phyloP scores from a whole-genome alignment of 164 flowering plant species.

The Protea cynaroides region DNA sequence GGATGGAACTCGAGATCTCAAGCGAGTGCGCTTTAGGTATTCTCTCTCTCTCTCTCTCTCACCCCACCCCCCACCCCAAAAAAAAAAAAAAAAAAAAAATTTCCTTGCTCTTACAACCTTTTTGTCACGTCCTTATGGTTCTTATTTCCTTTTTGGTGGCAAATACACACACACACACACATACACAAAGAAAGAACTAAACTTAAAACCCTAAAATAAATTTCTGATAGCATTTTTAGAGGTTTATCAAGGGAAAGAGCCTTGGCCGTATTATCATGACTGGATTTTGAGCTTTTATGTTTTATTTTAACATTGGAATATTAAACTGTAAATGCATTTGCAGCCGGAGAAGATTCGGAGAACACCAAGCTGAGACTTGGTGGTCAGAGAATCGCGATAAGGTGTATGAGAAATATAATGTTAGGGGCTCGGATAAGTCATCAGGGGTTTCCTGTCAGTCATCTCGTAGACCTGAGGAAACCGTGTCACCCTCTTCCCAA shows the following conservation, averaged over 20 bases:
- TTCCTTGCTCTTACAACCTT: too few species aligned
- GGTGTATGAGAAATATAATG: slow-evolving; percentile 43
- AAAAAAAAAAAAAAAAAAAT: too few species aligned
- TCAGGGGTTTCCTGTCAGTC: slow-evolving; percentile 34
- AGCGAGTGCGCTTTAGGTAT: slow-evolving; percentile 47
- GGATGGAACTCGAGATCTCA: slow-evolving; percentile 45
- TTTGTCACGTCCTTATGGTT: too few species aligned
- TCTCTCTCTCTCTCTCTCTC: neutral
- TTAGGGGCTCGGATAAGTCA: slow-evolving; percentile 37
- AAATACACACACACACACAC: too few species aligned
- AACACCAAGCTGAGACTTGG: slow-evolving; percentile 54
- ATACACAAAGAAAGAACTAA: too few species aligned
- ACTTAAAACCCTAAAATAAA: too few species aligned
- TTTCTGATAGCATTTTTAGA: too few species aligned
- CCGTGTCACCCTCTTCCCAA: slow-evolving; percentile 36
- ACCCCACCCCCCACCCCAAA: too few species aligned
- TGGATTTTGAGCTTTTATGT: neutral
- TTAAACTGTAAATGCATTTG: neutral
- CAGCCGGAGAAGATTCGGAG: slow-evolving; percentile 52
- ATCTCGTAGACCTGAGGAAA: slow-evolving; percentile 44
- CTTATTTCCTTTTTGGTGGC: too few species aligned
- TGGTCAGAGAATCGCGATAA: slow-evolving; percentile 52
- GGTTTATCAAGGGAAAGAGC: too few species aligned
- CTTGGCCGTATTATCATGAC: too few species aligned
- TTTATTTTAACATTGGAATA: neutral